Evolutionary conservation across 2,329 filamentous ascomycete genomes (phyloP), one percentile per base, ranked within the genome.

Genomic region (Pseudohalonectria lignicola): DNA sequence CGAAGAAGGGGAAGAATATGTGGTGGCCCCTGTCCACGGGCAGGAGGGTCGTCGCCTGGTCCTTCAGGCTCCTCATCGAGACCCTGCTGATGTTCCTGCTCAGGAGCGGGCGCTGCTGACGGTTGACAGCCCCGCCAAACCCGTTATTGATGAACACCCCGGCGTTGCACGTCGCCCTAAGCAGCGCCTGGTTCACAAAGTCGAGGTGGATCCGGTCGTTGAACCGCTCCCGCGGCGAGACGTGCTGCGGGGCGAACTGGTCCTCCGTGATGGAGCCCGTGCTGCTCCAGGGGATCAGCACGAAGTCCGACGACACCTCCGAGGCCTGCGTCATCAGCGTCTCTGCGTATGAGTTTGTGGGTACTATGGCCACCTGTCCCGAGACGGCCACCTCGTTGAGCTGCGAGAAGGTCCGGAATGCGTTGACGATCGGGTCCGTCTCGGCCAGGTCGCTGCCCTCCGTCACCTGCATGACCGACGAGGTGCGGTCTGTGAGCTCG

Each of bases 381-480:
- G 85, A 86, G 13, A 90, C 81, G 1, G 86, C 78, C 1, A 95
- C 71, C 45, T 88, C 85, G 53, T 92, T 79, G 30, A 94, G 74
- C 45, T 83, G 82, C 2, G 86, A 86, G 48, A 95, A 88, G 0
- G 86, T 86, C 34, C 84, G 77, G 69, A 95, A 95, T 1, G 86
- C 84, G 53, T 94, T 94, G 39, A 95, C 77, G 4, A 96, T 80
- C 0, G 90, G 86, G 50, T 96, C 90, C 49, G 47, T 53, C 13
- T 74, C 71, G 6, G 73, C 67, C 19, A 74, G 72, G 35, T 92
- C 85, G 29, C 87, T 82, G 3, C 81, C 70, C 52, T 93, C 86
- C 0, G 86, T 81, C 10, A 94, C 86, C 49, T 86, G 82, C 90
- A 96, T 96, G 49, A 95, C 90, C 15, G 87, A 88, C 1, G 90